Conservation (phyloP, 805 yeast genomes). For the Barnettozyma pratensis region DNA sequence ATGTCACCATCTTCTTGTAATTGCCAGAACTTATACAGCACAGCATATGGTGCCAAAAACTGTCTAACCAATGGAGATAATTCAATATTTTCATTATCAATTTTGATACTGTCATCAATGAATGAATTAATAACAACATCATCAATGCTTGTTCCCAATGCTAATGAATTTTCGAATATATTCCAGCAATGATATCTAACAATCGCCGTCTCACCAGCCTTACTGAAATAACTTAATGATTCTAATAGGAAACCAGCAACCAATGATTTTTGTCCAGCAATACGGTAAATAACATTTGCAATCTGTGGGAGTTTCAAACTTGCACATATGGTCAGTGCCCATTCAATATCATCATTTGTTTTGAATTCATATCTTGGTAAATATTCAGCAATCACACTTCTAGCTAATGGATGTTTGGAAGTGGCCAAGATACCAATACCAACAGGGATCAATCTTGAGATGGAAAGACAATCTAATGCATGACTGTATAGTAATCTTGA, state of each 20-base stretch:
- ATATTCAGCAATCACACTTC: slow-evolving; percentile 46
- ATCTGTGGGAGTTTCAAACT: slow-evolving; percentile 56
- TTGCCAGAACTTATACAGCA: slow-evolving; percentile 46
- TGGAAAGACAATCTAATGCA: slow-evolving; percentile 48
- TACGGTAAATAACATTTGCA: slow-evolving; percentile 45
- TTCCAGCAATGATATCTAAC: slow-evolving; percentile 51
- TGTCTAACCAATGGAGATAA: slow-evolving; percentile 59
- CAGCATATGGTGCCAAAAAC: slow-evolving; percentile 67
- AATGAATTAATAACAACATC: slow-evolving; percentile 52
- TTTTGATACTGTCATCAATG: slow-evolving; percentile 31
- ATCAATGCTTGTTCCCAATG: slow-evolving; percentile 47
- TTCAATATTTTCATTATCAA: slow-evolving; percentile 22
- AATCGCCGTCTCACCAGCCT: slow-evolving; percentile 52
- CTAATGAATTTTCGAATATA: slow-evolving; percentile 54
- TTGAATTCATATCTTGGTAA: slow-evolving; percentile 56
- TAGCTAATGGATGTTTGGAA: slow-evolving; percentile 38
- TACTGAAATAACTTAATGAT: slow-evolving; percentile 58
- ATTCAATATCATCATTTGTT: slow-evolving; percentile 73
- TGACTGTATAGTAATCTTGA: slow-evolving; percentile 52
- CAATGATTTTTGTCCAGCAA: slow-evolving; percentile 24
- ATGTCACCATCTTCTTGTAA: slow-evolving; percentile 25
- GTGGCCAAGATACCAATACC: slow-evolving; percentile 61
- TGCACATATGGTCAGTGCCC: slow-evolving; percentile 72
- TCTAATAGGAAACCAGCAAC: slow-evolving; percentile 38
- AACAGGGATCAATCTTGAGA: slow-evolving; percentile 53